Evolutionary conservation across 2,329 filamentous ascomycete genomes (phyloP).

Genomic region (Diaporthe caulivora): DNA sequence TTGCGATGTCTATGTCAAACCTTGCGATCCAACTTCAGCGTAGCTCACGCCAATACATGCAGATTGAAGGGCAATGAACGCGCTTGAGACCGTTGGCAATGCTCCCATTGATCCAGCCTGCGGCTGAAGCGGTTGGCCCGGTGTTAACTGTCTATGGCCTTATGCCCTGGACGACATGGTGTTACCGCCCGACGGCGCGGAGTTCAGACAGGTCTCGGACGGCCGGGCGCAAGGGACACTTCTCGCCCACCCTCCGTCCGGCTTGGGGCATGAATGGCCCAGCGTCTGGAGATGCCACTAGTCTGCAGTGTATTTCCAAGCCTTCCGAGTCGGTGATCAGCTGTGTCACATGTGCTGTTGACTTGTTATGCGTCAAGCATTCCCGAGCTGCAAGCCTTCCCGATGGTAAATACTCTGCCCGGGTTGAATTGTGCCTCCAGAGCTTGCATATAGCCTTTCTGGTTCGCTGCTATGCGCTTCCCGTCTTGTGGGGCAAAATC

Average conservation of each 20-base stretch:
- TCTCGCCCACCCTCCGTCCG: neutral
- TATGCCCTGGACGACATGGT: neutral
- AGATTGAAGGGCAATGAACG: neutral
- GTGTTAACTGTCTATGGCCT: neutral
- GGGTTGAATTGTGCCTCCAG: neutral
- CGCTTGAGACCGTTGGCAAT: neutral
- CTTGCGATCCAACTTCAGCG: neutral
- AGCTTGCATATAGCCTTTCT: neutral
- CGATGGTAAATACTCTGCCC: neutral
- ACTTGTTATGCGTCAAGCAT: neutral
- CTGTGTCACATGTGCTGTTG: neutral
- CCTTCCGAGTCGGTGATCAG: neutral
- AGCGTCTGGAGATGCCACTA: neutral
- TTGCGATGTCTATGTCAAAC: neutral
- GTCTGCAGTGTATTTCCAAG: neutral
- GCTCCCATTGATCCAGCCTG: neutral
- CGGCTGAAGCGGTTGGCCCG: neutral
- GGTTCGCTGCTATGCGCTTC: neutral
- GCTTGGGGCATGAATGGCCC: neutral
- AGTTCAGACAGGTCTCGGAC: slow-evolving; percentile 16
- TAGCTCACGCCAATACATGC: too few relatives aligned
- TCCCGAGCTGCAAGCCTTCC: neutral
- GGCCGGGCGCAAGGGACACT: neutral
- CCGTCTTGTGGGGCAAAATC: slow-evolving; percentile 48
- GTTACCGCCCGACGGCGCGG: neutral